Conservation (phyloP, 2,329 filamentous ascomycete genomes). For the Neofusicoccum sp. region DNA sequence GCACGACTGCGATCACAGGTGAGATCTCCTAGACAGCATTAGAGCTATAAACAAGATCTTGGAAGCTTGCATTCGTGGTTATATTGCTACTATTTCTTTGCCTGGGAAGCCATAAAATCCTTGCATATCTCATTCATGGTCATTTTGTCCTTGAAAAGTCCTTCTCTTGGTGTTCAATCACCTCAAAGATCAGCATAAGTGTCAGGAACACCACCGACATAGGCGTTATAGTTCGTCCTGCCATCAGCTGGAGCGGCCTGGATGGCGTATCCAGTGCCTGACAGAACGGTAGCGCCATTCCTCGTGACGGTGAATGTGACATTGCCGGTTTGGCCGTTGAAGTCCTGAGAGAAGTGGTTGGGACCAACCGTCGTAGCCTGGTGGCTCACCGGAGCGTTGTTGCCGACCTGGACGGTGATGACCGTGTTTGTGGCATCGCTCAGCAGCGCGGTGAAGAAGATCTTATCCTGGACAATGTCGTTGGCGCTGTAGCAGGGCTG, state of each 20-base stretch:
- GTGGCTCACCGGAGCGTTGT: constrained; percentile 7
- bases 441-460: constrained; percentile 44
- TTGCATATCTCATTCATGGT: background rate
- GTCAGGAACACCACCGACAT: constrained; percentile 19
- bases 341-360: constrained; percentile 19
- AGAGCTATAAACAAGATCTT: too few relatives aligned
- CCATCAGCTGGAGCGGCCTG: constrained; percentile 1
- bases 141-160: too few relatives aligned
- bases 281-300: constrained; percentile 10
- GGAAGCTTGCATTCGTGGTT: too few relatives aligned
- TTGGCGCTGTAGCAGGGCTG: constrained; percentile 28
- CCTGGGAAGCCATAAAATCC: too few relatives aligned
- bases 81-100: too few relatives aligned
- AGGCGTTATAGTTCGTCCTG: constrained; percentile 22
- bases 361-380: constrained; percentile 2
- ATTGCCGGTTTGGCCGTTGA: constrained; percentile 20
- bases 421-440: constrained; percentile 5
- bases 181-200: background rate
- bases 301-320: constrained; percentile 20
- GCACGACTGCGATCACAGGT: too few relatives aligned
- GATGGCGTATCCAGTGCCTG: constrained; percentile 17
- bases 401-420: constrained; percentile 18
- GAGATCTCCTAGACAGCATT: too few relatives aligned
- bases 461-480: constrained; percentile 42
- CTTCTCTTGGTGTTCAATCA: too few relatives aligned